Conservation (phyloP, 371 early-diverging fungal genomes). For the Funneliformis caledonium region DNA sequence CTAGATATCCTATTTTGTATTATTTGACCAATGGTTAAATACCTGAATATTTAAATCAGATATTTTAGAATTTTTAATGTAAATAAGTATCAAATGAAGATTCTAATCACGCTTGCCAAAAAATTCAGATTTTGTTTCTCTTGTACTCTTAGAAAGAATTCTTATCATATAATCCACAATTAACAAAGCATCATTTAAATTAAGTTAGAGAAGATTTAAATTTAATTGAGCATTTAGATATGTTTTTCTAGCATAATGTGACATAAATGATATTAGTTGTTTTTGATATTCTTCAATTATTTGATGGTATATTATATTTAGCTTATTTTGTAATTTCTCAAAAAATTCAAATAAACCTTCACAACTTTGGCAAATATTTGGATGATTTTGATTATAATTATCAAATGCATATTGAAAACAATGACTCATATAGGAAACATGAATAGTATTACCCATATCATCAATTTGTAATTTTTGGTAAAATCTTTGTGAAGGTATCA, state of each 20-base stretch:
- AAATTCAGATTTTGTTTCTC: too few species aligned
- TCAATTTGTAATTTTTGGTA: neutral
- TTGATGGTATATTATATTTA: neutral
- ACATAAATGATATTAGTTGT: neutral
- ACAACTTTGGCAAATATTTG: neutral
- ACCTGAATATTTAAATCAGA: neutral
- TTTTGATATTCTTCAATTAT: neutral
- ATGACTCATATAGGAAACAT: constrained; percentile 12
- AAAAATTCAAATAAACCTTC: neutral
- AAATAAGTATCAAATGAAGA: too few species aligned
- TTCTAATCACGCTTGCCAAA: too few species aligned
- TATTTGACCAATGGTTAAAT: neutral
- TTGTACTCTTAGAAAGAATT: too few species aligned
- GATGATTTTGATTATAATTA: constrained; percentile 4
- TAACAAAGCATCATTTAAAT: too few species aligned
- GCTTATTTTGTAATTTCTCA: too few species aligned
- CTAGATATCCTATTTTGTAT: neutral
- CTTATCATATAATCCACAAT: too few species aligned
- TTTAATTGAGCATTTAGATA: constrained; percentile 8
- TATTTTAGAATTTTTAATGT: too few species aligned
- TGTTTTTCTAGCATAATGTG: constrained; percentile 2
- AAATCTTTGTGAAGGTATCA: neutral
- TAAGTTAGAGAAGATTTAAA: too few species aligned
- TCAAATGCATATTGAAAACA: constrained; percentile 11
- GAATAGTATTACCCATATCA: neutral